Percentiles rank a stretch among this genome's conserved stretches.
phyloP scores from a whole-genome alignment of 805 yeast genomes.

The Myxozyma monticola region DNA sequence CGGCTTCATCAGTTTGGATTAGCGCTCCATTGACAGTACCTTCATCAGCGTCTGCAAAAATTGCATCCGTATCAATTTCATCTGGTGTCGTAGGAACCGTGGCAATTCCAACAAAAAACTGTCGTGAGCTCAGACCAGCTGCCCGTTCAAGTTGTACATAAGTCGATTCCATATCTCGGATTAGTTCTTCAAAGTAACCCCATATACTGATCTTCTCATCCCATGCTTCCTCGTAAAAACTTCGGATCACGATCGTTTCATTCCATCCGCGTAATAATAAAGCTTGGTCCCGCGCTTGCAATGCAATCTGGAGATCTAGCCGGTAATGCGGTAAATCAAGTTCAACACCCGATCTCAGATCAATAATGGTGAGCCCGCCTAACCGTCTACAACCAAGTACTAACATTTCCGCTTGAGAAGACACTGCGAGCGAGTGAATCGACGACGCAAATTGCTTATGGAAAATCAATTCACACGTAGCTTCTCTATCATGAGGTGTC shows the following conservation, averaged over 20 bases:
- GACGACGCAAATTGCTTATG: constrained; percentile 31
- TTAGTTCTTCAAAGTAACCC: constrained; percentile 19
- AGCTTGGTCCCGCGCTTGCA: constrained; percentile 20
- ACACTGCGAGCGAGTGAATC: constrained; percentile 26
- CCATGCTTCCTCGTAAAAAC: constrained; percentile 19
- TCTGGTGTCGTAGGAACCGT: background rate
- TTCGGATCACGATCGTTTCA: constrained; percentile 30
- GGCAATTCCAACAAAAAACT: constrained; percentile 19
- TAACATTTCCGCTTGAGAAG: constrained; percentile 25
- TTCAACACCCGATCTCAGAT: constrained; percentile 23
- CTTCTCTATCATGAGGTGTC: background rate
- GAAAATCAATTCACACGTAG: constrained; percentile 16
- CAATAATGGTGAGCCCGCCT: constrained; percentile 31
- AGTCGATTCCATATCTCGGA: constrained; percentile 9
- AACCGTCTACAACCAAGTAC: constrained; percentile 29
- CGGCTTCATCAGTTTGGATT: background rate
- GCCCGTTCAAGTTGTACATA: constrained; percentile 27
- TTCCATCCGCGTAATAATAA: constrained; percentile 25
- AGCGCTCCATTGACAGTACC: background rate
- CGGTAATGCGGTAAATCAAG: constrained; percentile 33
- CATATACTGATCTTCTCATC: constrained; percentile 13
- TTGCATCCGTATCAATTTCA: constrained; percentile 1
- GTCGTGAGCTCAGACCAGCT: constrained; percentile 2
- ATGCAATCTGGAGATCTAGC: constrained; percentile 21
- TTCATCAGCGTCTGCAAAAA: background rate